Percentiles rank a stretch among this genome's conserved stretches.
These are phyloP conservation scores for Xerocomus spinulosus DNA, from an alignment of 768 basidiomycete species.

Conservation along the genomic window DNA sequence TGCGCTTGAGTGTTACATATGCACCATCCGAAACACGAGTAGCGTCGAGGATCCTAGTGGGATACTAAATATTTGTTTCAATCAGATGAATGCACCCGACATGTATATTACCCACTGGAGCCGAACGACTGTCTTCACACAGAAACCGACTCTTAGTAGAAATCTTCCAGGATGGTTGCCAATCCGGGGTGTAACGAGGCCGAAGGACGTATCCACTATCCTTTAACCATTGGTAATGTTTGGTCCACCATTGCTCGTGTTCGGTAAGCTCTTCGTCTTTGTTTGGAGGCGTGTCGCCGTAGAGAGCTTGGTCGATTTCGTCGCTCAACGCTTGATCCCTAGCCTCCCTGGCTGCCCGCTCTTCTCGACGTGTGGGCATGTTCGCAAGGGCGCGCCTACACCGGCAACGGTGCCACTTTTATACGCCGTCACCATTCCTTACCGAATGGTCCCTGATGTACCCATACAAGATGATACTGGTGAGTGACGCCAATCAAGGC, in stretches of 20 bases:
- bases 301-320: background rate
- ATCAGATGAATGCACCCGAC: background rate
- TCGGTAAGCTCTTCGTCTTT: slow-evolving; percentile 1
- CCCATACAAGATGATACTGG: too few species aligned
- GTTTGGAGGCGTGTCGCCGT: background rate
- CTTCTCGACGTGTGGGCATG: background rate
- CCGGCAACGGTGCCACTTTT: too few species aligned
- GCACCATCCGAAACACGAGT: slow-evolving; percentile 24
- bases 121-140: slow-evolving; percentile 3
- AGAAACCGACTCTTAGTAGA: background rate
- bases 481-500: too few species aligned
- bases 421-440: too few species aligned
- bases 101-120: slow-evolving; percentile 1
- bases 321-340: background rate
- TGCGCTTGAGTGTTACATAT: slow-evolving; percentile 30
- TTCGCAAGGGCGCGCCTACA: too few species aligned
- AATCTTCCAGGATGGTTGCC: slow-evolving; percentile 19
- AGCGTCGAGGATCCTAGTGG: slow-evolving; percentile 25
- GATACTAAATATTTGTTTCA: slow-evolving; percentile 11
- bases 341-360: background rate
- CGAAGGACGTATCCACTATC: slow-evolving; percentile 16
- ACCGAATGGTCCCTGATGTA: too few species aligned
- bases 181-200: slow-evolving; percentile 17
- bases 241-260: slow-evolving; percentile 11
- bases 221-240: slow-evolving; percentile 12